Percentiles rank a stretch among this genome's conserved stretches.
Evolutionary conservation across 441 rosid genomes (phyloP).

Genomic region (Jatropha multifida): DNA sequence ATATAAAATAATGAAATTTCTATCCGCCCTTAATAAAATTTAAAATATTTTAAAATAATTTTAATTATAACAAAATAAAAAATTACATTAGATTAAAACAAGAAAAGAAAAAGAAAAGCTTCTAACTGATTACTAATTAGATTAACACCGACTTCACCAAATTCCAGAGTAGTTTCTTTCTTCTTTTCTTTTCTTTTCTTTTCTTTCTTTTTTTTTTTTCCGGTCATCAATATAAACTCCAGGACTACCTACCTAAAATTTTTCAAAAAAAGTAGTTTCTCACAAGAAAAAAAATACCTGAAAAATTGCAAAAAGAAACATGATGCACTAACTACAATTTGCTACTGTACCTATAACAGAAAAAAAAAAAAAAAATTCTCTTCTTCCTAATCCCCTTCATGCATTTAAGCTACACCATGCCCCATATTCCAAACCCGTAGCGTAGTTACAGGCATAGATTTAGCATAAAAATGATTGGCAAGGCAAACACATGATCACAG

Average conservation of each 20-base stretch:
- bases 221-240: not conserved
- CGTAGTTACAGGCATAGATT: not conserved
- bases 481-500: not conserved
- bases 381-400: not conserved
- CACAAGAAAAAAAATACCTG: not conserved
- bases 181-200: too few relatives aligned
- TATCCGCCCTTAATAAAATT: too few relatives aligned
- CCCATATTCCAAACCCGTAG: not conserved
- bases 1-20: too few relatives aligned
- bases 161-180: too few relatives aligned
- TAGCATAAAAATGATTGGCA: not conserved
- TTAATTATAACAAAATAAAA: too few relatives aligned
- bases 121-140: not conserved
- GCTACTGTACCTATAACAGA: conserved; percentile 10
- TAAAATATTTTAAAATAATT: too few relatives aligned
- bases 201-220: not conserved
- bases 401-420: conserved; percentile 6
- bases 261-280: not conserved
- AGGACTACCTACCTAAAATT: not conserved
- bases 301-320: not conserved
- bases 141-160: not conserved
- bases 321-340: not conserved
- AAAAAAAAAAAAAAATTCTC: not conserved
- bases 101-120: too few relatives aligned
- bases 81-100: too few relatives aligned